phyloP scores from a whole-genome alignment of 1,284 basidiomycete species.

The Coriolopsis trogii region DNA sequence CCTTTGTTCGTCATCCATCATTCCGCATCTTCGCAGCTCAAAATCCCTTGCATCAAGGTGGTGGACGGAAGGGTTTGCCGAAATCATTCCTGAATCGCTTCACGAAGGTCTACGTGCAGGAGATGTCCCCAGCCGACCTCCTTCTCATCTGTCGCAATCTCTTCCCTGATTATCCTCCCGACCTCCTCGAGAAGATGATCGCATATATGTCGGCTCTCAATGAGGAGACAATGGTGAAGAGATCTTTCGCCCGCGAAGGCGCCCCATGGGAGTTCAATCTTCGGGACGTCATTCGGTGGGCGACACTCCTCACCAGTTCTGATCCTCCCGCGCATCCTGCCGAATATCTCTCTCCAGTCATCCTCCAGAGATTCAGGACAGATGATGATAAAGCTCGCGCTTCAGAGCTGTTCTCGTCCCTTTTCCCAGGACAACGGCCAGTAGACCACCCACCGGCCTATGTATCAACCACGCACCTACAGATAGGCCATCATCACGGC shows the following conservation, averaged over 20 bases:
- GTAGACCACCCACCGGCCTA: constrained; percentile 43
- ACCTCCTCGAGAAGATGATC: constrained; percentile 78
- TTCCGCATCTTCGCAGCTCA: constrained; percentile 99
- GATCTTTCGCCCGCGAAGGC: constrained; percentile 81
- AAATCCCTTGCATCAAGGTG: constrained; percentile 96
- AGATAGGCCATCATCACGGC: constrained; percentile 72
- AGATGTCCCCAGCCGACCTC: constrained; percentile 82
- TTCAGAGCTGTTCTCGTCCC: constrained; percentile 59
- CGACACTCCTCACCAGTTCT: constrained; percentile 53
- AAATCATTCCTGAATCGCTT: constrained; percentile 98
- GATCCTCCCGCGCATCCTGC: constrained; percentile 53
- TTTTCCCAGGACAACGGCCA: constrained; percentile 51
- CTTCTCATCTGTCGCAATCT: constrained; percentile 79
- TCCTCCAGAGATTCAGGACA: constrained; percentile 88
- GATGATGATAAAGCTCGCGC: constrained; percentile 67
- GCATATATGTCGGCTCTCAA: constrained; percentile 80
- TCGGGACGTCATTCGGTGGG: constrained; percentile 95
- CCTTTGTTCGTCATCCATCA: constrained; percentile 86
- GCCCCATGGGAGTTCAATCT: constrained; percentile 99
- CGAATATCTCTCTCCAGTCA: constrained; percentile 72
- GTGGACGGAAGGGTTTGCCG: constrained; percentile 96
- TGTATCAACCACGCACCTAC: constrained; percentile 56
- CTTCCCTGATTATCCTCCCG: constrained; percentile 64
- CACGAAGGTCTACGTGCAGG: constrained; percentile 94
- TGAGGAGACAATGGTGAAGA: constrained; percentile 68